These are phyloP conservation scores for Chlorella sp. DNA, from an alignment of 139 green algal species.

Conservation along the genomic window DNA sequence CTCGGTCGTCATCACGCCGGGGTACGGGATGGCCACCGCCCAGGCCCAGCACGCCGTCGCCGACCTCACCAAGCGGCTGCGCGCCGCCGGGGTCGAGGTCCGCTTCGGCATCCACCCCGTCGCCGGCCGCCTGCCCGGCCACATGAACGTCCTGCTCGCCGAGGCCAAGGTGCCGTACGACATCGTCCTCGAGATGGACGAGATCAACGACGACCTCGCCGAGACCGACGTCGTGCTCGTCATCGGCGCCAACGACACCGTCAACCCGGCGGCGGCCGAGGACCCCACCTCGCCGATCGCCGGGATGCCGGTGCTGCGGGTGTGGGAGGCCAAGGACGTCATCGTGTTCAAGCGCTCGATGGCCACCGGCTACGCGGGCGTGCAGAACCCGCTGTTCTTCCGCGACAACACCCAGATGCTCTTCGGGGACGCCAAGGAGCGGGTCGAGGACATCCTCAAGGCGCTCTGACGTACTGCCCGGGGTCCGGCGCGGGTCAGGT, in stretches of 20 bases:
- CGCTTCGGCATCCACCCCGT: slow-evolving; percentile 83
- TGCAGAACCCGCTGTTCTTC: slow-evolving; percentile 62
- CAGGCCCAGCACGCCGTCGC: slow-evolving; percentile 64
- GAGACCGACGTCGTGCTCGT: slow-evolving; percentile 64
- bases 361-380: slow-evolving; percentile 38
- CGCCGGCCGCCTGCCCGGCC: slow-evolving; percentile 69
- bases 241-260: slow-evolving; percentile 71
- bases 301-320: slow-evolving; percentile 35
- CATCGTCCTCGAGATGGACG: slow-evolving; percentile 52
- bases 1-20: slow-evolving; percentile 78
- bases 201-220: slow-evolving; percentile 56
- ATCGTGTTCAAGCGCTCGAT: slow-evolving; percentile 78
- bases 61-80: slow-evolving; percentile 31
- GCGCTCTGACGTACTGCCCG: no score
- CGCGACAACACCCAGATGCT: slow-evolving; percentile 72
- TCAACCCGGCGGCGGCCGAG: slow-evolving; percentile 70
- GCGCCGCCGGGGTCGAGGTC: slow-evolving; percentile 21
- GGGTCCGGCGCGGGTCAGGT: no score
- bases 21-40: slow-evolving; percentile 76
- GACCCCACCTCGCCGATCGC: slow-evolving; percentile 70
- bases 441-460: no score
- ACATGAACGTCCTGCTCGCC: slow-evolving; percentile 83
- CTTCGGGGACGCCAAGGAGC: slow-evolving; percentile 73
- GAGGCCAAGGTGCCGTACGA: slow-evolving; percentile 66
- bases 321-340: slow-evolving; percentile 59